phyloP scores from a whole-genome alignment of 768 basidiomycete species.

The Phlebiopsis gigantea region DNA sequence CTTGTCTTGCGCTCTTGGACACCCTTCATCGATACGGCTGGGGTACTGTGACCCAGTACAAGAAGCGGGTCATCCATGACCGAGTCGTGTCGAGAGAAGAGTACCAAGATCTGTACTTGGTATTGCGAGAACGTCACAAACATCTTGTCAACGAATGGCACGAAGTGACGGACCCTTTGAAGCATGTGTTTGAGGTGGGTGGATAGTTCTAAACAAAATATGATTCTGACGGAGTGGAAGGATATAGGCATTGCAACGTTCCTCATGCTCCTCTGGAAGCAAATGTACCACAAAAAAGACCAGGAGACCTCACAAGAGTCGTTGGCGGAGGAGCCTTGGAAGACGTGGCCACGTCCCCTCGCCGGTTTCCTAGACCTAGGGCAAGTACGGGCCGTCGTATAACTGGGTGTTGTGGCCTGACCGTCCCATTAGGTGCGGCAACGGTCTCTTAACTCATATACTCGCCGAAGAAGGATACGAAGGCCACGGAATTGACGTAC shows the following conservation, averaged over 20 bases:
- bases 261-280: constrained; percentile 87
- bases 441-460: constrained; percentile 89
- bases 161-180: constrained; percentile 79
- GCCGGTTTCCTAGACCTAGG: constrained; percentile 90
- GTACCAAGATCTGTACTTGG: constrained; percentile 89
- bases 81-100: constrained; percentile 63
- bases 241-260: constrained; percentile 95
- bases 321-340: constrained; percentile 47
- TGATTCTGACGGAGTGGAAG: constrained; percentile 30
- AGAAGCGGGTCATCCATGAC: constrained; percentile 85
- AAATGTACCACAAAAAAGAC: constrained; percentile 38
- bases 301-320: background rate
- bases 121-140: constrained; percentile 82
- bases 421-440: constrained; percentile 63
- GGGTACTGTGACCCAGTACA: constrained; percentile 76
- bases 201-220: background rate
- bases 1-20: constrained; percentile 74
- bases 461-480: constrained; percentile 76
- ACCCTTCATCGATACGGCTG: constrained; percentile 85
- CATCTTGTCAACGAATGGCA: constrained; percentile 70
- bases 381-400: constrained; percentile 30
- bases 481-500: constrained; percentile 83
- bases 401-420: background rate
- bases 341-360: constrained; percentile 69
- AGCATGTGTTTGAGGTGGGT: constrained; percentile 84